Conservation (phyloP, 352 stramenopile species). For the Lagenidium giganteum region DNA sequence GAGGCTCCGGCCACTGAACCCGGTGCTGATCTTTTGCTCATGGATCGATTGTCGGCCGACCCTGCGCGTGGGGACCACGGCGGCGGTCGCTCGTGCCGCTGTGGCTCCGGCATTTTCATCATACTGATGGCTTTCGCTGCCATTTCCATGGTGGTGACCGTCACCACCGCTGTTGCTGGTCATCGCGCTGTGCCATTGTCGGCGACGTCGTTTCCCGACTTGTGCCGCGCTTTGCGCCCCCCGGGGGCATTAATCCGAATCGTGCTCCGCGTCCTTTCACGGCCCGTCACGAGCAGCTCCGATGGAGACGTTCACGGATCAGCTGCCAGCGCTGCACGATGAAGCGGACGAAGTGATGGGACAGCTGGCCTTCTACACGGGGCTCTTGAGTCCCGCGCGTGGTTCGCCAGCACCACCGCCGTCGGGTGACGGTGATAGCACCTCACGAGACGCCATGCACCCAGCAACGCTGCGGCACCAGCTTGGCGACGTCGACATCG, state of each 20-base stretch:
- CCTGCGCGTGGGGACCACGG: no score
- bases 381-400: constrained; percentile 15
- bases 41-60: constrained; percentile 19
- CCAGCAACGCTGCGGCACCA: constrained; percentile 9
- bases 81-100: no score
- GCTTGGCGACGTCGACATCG: constrained; percentile 18
- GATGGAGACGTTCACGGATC: no score
- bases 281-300: no score
- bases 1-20: constrained; percentile 30
- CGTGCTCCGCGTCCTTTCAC: no score
- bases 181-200: no score
- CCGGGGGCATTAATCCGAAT: no score
- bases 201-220: constrained; percentile 41
- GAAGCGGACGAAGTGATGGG: constrained; percentile 58
- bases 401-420: constrained; percentile 1
- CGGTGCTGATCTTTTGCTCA: constrained; percentile 29
- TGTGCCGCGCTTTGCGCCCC: no score
- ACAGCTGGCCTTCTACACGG: constrained; percentile 33
- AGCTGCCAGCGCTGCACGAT: constrained; percentile 53
- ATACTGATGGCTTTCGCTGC: no score
- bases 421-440: background rate
- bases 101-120: no score
- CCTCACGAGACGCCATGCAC: constrained; percentile 1
- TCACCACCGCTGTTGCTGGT: no score
- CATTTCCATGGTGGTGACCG: no score